A percentile compares a stretch with the other conserved stretches of the same genome.
Evolutionary conservation across 2,329 filamentous ascomycete species (phyloP).

Genomic region (Colletotrichum sp.): DNA sequence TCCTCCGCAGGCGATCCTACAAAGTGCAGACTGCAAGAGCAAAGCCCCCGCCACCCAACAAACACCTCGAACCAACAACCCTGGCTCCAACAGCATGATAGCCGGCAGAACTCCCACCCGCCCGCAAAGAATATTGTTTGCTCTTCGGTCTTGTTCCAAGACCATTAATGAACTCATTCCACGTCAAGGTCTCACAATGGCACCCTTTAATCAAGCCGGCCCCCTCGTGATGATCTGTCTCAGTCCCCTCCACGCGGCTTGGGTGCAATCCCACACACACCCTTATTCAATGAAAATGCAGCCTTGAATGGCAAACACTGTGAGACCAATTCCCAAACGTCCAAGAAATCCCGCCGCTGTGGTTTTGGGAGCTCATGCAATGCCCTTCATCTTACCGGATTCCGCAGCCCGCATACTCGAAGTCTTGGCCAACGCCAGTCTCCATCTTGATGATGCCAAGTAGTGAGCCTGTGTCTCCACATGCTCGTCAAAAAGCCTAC

Average conservation of each 20-base stretch:
- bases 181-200: not conserved
- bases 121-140: not conserved
- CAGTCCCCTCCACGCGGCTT: not conserved
- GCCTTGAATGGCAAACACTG: not conserved
- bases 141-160: not conserved
- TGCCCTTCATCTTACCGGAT: not conserved
- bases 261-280: not conserved
- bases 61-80: not conserved
- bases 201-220: not conserved
- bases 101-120: not conserved
- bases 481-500: not conserved
- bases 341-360: not conserved
- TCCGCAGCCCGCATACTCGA: not conserved
- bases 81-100: not conserved
- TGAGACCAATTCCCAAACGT: not conserved
- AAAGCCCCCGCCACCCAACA: not conserved
- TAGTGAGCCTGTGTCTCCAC: not conserved
- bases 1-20: constrained; percentile 1
- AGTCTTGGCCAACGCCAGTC: not conserved
- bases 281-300: not conserved
- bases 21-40: not conserved
- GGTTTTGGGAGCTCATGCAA: not conserved
- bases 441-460: not conserved
- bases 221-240: not conserved
- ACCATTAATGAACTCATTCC: not conserved